Percentiles rank a stretch among this genome's conserved stretches.
These are phyloP conservation scores for Copromyces sp. DNA, from an alignment of 495 filamentous ascomycete genomes.

Conservation along the genomic window DNA sequence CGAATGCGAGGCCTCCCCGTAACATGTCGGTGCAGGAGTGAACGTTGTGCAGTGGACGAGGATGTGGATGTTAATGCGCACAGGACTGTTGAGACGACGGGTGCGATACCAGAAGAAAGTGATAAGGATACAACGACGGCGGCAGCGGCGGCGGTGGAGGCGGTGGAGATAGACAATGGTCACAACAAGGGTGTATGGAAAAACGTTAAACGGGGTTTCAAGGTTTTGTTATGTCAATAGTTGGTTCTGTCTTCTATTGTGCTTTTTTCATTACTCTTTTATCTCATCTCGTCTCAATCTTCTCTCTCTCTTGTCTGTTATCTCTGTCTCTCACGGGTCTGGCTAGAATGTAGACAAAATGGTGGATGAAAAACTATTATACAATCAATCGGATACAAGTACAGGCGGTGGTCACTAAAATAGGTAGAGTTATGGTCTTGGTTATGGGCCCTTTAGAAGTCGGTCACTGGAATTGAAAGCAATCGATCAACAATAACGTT, in stretches of 20 bases:
- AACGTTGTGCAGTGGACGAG: background rate
- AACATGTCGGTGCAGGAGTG: background rate
- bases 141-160: background rate
- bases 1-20: slow-evolving; percentile 14
- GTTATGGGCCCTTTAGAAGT: background rate
- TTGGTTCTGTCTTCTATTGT: background rate
- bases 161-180: background rate
- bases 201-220: background rate
- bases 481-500: background rate
- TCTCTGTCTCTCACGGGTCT: background rate
- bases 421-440: background rate
- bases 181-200: background rate
- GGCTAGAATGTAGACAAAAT: background rate
- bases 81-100: background rate
- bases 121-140: background rate
- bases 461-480: background rate
- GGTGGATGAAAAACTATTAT: background rate
- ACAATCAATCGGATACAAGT: background rate
- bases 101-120: background rate
- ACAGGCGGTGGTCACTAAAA: background rate
- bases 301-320: background rate
- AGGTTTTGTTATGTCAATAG: background rate
- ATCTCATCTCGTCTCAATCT: background rate
- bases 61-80: background rate
- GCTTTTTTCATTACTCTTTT: background rate